Base-by-base conservation (phyloP, 1,139 yeast genomes). In the Citeromyces siamensis region DNA sequence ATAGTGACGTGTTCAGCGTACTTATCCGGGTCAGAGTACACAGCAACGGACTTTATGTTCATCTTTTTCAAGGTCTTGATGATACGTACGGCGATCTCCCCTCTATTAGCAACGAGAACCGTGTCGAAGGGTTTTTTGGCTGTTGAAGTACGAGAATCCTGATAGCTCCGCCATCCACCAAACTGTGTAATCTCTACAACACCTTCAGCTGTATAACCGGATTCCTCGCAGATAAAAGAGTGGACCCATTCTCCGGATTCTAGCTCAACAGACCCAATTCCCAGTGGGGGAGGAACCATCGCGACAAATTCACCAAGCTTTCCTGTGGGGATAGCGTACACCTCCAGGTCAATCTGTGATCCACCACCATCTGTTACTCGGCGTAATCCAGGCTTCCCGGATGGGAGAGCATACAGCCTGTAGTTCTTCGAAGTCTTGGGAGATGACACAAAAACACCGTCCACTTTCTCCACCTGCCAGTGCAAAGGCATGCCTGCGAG, bases 71-170 rank as follows among this genome's bases (percentile, higher is more conserved):
- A 66, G 6, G 98, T 88, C 53, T 73, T 80, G 52, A 88, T 84
- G 47, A 90, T 83, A 54, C 98, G 69, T 26, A 86, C 96, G 3
- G 98, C 96, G 51, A 90, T 90, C 60, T 90, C 98, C 55, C 98
- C 98, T 60, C 98, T 75, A 63, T 90, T 90, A 27, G 98, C 97
- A 39, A 90, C 94, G 42, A 90, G 67, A 10, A 90, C 95, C 9
- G 83, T 73, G 34, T 77, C 68, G 59, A 88, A 88, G 1, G 90
- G 94, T 55, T 71, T 74, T 48, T 61, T 64, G 14, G 40, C 45
- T 35, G 5, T 41, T 33, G 21, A 36, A 33, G 40, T 46, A 43
- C 50, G 49, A 41, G 54, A 58, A 6, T 62, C 68, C 34, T 81
- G 68, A 58, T 82, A 85, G 6, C 67, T 63, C 54, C 78, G 76